A percentile compares a stretch with the other conserved stretches of the same genome.
These are phyloP conservation scores for Populus alba DNA, from an alignment of 345 rosid genomes.

Conservation along the genomic window DNA sequence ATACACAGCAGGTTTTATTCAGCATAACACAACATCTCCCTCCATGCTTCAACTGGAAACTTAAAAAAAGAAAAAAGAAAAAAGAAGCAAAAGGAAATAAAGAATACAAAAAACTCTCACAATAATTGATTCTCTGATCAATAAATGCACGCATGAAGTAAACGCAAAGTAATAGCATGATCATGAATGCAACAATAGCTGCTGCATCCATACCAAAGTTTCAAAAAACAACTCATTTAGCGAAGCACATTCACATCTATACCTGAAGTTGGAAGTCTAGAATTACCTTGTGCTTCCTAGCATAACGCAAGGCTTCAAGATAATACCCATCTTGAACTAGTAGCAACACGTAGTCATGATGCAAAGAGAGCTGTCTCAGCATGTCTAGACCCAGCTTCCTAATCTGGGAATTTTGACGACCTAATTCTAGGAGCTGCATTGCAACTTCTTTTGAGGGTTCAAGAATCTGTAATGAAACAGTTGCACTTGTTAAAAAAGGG, in stretches of 20 bases:
- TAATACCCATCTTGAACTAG: conserved; percentile 89
- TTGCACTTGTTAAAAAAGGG: conserved; percentile 3
- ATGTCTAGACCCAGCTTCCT: conserved; percentile 92
- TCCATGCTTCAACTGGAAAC: no score
- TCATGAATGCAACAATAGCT: not conserved
- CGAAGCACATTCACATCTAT: not conserved
- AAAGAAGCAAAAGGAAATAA: not conserved
- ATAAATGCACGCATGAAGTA: not conserved
- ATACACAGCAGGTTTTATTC: not conserved
- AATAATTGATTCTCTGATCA: not conserved
- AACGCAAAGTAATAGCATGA: not conserved
- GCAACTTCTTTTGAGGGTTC: conserved; percentile 98
- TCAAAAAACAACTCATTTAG: not conserved
- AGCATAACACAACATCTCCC: not conserved
- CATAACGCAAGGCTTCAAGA: conserved; percentile 84
- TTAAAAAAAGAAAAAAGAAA: no score
- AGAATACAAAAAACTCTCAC: not conserved
- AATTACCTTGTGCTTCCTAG: conserved; percentile 82
- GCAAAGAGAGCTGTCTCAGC: conserved; percentile 85
- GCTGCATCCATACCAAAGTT: not conserved
- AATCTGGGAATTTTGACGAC: conserved; percentile 57
- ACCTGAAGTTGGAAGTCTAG: not conserved
- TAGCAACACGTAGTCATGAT: conserved; percentile 69
- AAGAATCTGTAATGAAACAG: conserved; percentile 55
- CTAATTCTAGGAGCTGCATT: conserved; percentile 76